Evolutionary conservation across 2,329 filamentous ascomycete genomes (phyloP), one percentile per base, ranked within the genome.

Genomic region (Nothomitra cinnamomea): DNA sequence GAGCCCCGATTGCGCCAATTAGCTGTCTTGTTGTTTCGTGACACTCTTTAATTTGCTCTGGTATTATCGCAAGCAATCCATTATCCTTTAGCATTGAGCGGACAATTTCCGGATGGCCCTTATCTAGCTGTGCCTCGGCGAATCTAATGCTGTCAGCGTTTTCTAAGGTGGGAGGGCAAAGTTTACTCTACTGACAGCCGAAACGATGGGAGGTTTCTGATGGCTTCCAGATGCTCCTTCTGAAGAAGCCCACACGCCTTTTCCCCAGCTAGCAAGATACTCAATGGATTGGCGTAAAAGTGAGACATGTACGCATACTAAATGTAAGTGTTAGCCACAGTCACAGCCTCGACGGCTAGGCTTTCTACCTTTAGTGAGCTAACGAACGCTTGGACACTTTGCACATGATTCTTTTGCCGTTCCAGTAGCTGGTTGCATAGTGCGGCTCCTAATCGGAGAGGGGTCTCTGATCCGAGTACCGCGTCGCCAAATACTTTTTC

Each of bases 261-360:
- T 2, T 59, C 58, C 1, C 70, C 54, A 13, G 68, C 67, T 8
- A 80, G 65, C 35, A 90, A 72, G 2, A 87, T 65, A 56, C 80
- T 86, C 2, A 88, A 70, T 0, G 83, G 78, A 59, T 88, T 90
- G 40, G 83, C 83, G 60, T 87, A 90, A 62, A 86, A 90, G 63
- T 88, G 84, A 55, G 82, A 86, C 85, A 94, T 89, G 62, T 88
- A 87, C 1, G 82, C 79, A 66, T 90, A 92, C 77, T 87, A 64
- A n/a, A 17, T 12, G 21, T n/a, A 32, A n/a, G 12, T 17, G 21
- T 53, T 53, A 53, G 52, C 42, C 2, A 25, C 1, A 40, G 40
- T 52, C 5, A 10, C 21, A n/a, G 8, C 35, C 24, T 21, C 2
- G 12, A 25, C 12, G n/a, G 17, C 17, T 19, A 22, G 17, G 17